Percentiles rank a stretch among this genome's conserved stretches.
Evolutionary conservation across 495 filamentous ascomycete species (phyloP).

Genomic region (Trypethelium eluteriae): DNA sequence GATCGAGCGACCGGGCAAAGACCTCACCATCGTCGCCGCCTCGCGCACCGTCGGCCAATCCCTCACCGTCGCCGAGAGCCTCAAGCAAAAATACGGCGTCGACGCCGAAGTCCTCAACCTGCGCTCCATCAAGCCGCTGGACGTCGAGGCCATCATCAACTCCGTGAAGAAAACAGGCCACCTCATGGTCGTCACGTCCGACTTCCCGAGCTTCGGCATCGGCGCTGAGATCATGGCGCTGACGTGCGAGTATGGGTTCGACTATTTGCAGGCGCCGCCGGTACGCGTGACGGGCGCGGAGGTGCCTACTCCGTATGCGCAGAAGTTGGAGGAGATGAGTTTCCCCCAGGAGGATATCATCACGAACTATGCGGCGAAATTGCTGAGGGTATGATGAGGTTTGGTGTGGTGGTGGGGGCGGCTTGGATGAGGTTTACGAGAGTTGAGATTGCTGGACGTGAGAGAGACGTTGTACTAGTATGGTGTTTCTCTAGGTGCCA

Average conservation of each 20-base stretch:
- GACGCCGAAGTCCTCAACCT: slow-evolving; percentile 97
- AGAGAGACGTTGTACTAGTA: background rate
- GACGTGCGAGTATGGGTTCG: slow-evolving; percentile 95
- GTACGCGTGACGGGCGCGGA: slow-evolving; percentile 91
- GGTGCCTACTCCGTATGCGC: slow-evolving; percentile 88
- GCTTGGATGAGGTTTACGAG: background rate
- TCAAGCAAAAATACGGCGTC: slow-evolving; percentile 93
- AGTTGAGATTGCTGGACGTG: background rate
- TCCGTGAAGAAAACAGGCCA: slow-evolving; percentile 97
- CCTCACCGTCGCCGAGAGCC: slow-evolving; percentile 72
- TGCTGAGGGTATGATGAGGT: slow-evolving; percentile 58
- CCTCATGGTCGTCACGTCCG: slow-evolving; percentile 86
- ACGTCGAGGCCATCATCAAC: slow-evolving; percentile 88
- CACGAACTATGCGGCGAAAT: slow-evolving; percentile 70
- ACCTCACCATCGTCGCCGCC: slow-evolving; percentile 88
- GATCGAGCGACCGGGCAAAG: slow-evolving; percentile 91
- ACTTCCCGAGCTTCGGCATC: slow-evolving; percentile 91
- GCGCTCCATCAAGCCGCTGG: slow-evolving; percentile 90
- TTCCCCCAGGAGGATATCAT: slow-evolving; percentile 87
- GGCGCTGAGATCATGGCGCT: slow-evolving; percentile 84
- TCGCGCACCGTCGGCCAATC: slow-evolving; percentile 94
- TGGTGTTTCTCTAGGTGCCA: background rate
- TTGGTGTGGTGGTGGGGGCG: background rate
- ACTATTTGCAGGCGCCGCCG: slow-evolving; percentile 89
- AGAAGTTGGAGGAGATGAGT: slow-evolving; percentile 77